Base-by-base conservation (phyloP, 371 early-diverging fungal species). In the Mucor mucedo region DNA sequence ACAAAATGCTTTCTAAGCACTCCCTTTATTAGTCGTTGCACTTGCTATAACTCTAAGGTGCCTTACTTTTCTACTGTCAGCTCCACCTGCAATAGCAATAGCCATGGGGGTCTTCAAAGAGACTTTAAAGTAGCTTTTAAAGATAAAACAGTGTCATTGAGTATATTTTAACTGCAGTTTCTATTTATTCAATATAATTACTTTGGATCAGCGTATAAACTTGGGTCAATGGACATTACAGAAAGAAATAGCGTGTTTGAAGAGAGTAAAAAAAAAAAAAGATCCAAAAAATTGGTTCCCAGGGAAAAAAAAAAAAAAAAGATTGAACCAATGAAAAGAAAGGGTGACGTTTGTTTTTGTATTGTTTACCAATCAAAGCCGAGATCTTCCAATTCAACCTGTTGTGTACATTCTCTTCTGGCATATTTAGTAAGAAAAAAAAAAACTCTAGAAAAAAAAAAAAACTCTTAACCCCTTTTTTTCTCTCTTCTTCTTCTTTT, bases 71-170 rank as follows among this genome's bases (percentile, higher is more conserved):
- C 81, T 78, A 33, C 74, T 72, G 52, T 77, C 71, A 28, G 78
- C 72, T 44, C 78, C 81, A 44, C 78, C 81, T 27, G 81, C 78
- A 55, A 80, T 65, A 32, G 62, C 78, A 27, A 80, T 74, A 21
- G 76, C 63, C 78, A 80, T 80, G 7, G 81, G 78, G 2, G 72
- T 62, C 30, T 80, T 76, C 13, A 76, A 55, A 10, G 78, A 70
- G 4, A 80, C 68, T 44, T 77, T 80, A 56, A 80, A 77, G 55
- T 77, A 77, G n/a, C 80, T 76, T 52, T 11, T 13, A 11, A 35
- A 56, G n/a, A 6, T 32, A 27, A 13, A 49, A 47, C 2, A 30
- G 10, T 2, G 32, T 27, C 11, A 5, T 49, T 49, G 9, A 6
- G 9, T 28, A 52, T 2, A 14, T 2, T 1, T 27, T 5, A 52